Base-by-base conservation (phyloP, 1,284 basidiomycete genomes). In the Microbotryomycetes sp. region DNA sequence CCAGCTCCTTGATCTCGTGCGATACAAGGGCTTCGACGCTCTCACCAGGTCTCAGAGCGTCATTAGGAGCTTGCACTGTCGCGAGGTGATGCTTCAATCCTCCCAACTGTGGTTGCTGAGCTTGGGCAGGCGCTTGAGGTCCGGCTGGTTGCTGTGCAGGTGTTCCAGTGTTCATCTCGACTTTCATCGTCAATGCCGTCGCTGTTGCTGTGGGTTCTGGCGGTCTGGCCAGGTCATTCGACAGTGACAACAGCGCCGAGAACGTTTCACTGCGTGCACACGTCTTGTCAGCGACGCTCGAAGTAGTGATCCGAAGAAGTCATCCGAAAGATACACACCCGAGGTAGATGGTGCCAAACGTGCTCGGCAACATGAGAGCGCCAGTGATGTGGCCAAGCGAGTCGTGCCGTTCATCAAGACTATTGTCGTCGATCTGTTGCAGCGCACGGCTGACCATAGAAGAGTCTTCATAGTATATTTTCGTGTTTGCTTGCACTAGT, bases 1-100 rank as follows among this genome's bases (percentile, higher is more conserved):
- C 73, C 6, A 74, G 62, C 47, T 75, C 72, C 29, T 72, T 73
- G 55, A 75, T 70, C 50, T 75, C 74, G 59, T 74, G 72, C 22
- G 49, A 55, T 0, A 72, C 66, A 0, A 64, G 59, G 0, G 68
- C 69, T 32, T 74, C 72, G 3, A 72, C 42, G 32, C 52, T 61
- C 15, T 59, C 46, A 3, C 69, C 69, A 0, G 69, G 64, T 26
- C 26, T 32, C n/a, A 70, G 54, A 6, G 15, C 3, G 9, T 15
- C n/a, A 19, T 31, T 32, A 22, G 32, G 14, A 31, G 58, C 51
- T 58, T 58, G 54, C 50, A 61, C n/a, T 57, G 53, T n/a, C 45
- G 46, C 12, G 46, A 36, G 15, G 50, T 49, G 42, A 26, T 51
- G 23, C 50, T 62, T 22, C 25, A 30, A 29, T 52, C 50, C 25